These are phyloP conservation scores for Pestalotiopsis sp. DNA, from an alignment of 2,329 filamentous ascomycete genomes.

Conservation along the genomic window DNA sequence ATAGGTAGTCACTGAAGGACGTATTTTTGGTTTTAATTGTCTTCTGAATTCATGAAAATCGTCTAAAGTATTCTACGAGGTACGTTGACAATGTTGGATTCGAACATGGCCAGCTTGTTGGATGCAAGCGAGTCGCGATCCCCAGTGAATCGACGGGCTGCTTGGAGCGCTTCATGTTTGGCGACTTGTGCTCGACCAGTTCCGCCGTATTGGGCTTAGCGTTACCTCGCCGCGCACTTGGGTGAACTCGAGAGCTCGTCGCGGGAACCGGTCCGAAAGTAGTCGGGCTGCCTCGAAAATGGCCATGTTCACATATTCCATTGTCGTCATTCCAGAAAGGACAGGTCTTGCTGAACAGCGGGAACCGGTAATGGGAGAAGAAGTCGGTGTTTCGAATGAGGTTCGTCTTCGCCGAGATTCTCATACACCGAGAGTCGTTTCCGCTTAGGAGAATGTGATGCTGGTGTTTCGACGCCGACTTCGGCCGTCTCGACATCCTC, in stretches of 20 bases:
- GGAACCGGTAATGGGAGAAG: slow-evolving; percentile 96
- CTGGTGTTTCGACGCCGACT: slow-evolving; percentile 36
- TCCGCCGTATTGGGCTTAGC: no score
- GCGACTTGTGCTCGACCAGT: no score
- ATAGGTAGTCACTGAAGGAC: no score
- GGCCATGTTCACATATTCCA: slow-evolving; percentile 68
- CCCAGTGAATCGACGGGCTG: slow-evolving; percentile 25
- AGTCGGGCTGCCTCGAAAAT: slow-evolving; percentile 32
- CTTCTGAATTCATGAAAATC: no score
- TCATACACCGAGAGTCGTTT: slow-evolving; percentile 56
- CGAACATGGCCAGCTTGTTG: slow-evolving; percentile 19
- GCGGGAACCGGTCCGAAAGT: slow-evolving; percentile 25
- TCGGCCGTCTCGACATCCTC: slow-evolving; percentile 50
- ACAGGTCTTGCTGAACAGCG: slow-evolving; percentile 91
- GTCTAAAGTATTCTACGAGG: no score
- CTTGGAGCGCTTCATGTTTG: slow-evolving; percentile 1
- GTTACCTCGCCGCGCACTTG: slow-evolving; percentile 6
- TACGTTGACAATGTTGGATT: neutral
- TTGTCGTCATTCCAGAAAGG: slow-evolving; percentile 95
- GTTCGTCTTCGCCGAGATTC: slow-evolving; percentile 51
- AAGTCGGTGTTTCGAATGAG: slow-evolving; percentile 91
- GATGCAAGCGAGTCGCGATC: slow-evolving; percentile 21
- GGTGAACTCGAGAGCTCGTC: slow-evolving; percentile 25
- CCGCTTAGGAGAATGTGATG: slow-evolving; percentile 54
- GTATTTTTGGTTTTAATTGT: no score